Base-by-base conservation (phyloP, 129 eudicot species). In the Helichrysum umbraculigerum region DNA sequence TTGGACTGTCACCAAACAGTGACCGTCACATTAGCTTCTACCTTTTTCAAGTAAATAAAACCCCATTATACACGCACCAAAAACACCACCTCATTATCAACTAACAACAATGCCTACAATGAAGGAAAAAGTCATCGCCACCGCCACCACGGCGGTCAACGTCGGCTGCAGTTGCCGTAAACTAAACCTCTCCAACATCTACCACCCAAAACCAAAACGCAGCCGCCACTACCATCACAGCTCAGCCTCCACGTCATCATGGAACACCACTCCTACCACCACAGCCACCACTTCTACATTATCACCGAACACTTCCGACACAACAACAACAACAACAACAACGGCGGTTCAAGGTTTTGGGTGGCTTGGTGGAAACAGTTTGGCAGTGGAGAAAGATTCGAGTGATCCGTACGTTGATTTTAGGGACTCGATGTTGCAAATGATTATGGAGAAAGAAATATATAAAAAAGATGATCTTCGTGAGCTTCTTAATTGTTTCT, bases 381-480 rank as follows among this genome's bases (percentile, higher is more conserved):
- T 92, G 32, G 96, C 96, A 28, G 93, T 92, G 8, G 96, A 92
- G 83, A 89, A 92, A 47, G 96, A 92, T 59, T 89, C 96, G 15
- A 89, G 79, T 80, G 98, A 92, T 77, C 98, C 98, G 30, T 92
- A 89, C 65, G 80, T 89, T 5, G 96, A 92, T 72, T 92, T 92
- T 74, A 87, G 88, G 35, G 96, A 79, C 35, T 89, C 96, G 4
- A 92, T 92, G 96, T 78, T 92, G 50, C 96, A 89, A 73, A 92
- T 92, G 98, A 89, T 92, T 19, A 68, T 86, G 54, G 96, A 92
- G 72, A 92, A 79, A 54, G 87, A 92, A 86, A 92, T 92, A 70
- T 82, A 86, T 70, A 68, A 83, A 3, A 84, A 87, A 47, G 84
- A 84, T 12, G 96, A 92, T 42, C 89, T 92, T 0, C 83, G 76